A percentile compares a stretch with the other conserved stretches of the same genome.
Evolutionary conservation across 257 asterid genomes (phyloP).

Genomic region (Salvia splendens): DNA sequence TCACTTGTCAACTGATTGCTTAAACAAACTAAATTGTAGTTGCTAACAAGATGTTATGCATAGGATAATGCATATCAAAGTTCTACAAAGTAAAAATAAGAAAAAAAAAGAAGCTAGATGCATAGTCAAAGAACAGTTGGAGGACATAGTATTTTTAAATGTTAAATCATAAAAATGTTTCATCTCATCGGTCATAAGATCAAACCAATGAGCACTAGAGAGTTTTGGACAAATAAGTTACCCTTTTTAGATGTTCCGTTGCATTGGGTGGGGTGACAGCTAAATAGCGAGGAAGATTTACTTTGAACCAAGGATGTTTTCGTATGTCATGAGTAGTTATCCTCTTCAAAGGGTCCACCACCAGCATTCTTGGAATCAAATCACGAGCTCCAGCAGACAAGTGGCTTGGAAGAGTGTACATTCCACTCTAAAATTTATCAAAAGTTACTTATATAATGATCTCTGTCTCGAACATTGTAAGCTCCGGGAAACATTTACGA

Average conservation of each 20-base stretch:
- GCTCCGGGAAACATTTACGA: constrained; percentile 29
- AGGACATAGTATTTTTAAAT: not conserved
- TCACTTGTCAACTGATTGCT: not conserved
- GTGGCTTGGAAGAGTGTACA: constrained; percentile 95
- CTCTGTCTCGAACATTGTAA: constrained; percentile 19
- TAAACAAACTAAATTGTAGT: not conserved
- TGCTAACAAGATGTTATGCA: not conserved
- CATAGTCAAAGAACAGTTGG: not conserved
- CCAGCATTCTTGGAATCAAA: constrained; percentile 82
- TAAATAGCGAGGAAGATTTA: constrained; percentile 82
- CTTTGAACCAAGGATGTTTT: constrained; percentile 85
- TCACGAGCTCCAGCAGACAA: constrained; percentile 83
- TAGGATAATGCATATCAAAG: constrained; percentile 13
- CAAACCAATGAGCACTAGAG: not conserved
- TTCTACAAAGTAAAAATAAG: not conserved
- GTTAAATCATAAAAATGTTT: constrained; percentile 9
- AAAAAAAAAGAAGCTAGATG: not conserved
- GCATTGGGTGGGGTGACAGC: constrained; percentile 88
- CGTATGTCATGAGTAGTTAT: constrained; percentile 73
- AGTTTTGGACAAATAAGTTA: constrained; percentile 22
- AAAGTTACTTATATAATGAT: constrained; percentile 16
- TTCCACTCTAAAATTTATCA: constrained; percentile 59
- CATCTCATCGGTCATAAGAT: constrained; percentile 14
- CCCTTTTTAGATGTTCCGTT: constrained; percentile 69
- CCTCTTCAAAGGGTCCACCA: constrained; percentile 93